Percentiles rank a stretch among this genome's conserved stretches.
These are phyloP conservation scores for Pichia rugopelliculosa DNA, from an alignment of 805 yeast species.

Conservation along the genomic window DNA sequence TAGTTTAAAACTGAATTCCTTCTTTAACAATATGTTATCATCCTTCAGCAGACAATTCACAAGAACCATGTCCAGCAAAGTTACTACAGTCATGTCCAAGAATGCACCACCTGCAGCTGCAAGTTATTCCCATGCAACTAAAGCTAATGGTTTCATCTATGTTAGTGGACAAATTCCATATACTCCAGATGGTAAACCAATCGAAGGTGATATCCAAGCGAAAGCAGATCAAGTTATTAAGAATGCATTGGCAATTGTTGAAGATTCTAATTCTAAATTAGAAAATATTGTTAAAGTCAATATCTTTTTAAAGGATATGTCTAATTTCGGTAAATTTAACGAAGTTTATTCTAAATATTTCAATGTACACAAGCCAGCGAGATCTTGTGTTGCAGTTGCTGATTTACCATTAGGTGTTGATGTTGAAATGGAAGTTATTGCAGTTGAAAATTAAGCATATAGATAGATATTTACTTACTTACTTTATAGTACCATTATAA, in stretches of 20 bases:
- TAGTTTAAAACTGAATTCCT: neutral
- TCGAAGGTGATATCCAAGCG: conserved; percentile 68
- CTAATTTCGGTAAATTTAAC: conserved; percentile 78
- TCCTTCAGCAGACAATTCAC: conserved; percentile 10
- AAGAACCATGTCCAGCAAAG: conserved; percentile 26
- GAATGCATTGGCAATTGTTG: conserved; percentile 65
- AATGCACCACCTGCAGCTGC: conserved; percentile 97
- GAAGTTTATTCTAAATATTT: conserved; percentile 76
- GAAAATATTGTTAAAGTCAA: conserved; percentile 83
- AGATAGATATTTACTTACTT: neutral
- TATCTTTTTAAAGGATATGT: conserved; percentile 87
- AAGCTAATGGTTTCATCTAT: conserved; percentile 81
- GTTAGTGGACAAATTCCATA: conserved; percentile 94
- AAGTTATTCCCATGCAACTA: conserved; percentile 91
- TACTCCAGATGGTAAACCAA: conserved; percentile 73
- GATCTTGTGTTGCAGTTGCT: conserved; percentile 95
- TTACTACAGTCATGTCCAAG: conserved; percentile 49
- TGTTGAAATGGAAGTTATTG: conserved; percentile 89
- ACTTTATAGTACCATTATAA: too few relatives aligned
- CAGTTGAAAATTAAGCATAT: conserved; percentile 48
- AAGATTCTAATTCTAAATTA: conserved; percentile 78
- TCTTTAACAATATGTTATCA: neutral
- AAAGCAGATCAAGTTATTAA: conserved; percentile 69
- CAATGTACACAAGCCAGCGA: conserved; percentile 80
- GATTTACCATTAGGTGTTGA: conserved; percentile 82